Base-by-base conservation (phyloP, 495 filamentous ascomycete species). In the Penicillium pulvis region DNA sequence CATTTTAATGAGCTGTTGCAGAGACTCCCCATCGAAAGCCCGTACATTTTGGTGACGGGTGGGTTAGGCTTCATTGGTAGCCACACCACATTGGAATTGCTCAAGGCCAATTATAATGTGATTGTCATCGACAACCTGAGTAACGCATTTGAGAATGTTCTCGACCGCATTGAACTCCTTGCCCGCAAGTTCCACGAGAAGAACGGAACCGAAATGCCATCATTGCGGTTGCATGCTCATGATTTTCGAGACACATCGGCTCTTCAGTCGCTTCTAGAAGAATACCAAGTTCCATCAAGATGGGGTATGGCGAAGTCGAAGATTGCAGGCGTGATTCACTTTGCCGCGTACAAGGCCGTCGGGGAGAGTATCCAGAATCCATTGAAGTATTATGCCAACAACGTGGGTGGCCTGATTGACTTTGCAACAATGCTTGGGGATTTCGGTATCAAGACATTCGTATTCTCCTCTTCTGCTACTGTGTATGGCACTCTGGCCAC, bases 21-120 rank as follows among this genome's bases (percentile, higher is more conserved):
- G 48, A 68, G 71, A 55, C 58, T 73, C 31, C 70, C 74, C 64
- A 57, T 65, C 2, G 65, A 75, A 26, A 61, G 53, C 43, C 72
- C 72, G 52, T 71, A 75, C 67, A 82, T 86, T 54, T 77, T 87
- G 19, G 83, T 87, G 49, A 83, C 85, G 44, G 85, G 85, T n/a
- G 85, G 85, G 9, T 74, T 86, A 19, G 85, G 85, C 5, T 88
- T 87, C 63, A 87, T 88, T 61, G 85, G 85, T 55, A 85, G 81
- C 49, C 85, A 87, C 70, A 87, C 85, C 6, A 78, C 79, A 46
- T 68, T 87, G 41, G 85, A 88, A 64, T 71, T 88, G 35, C 75
- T 88, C 47, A 83, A 87, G 54, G 80, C 78, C 19, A 78, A 79
- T 19, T 82, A 85, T 70, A 86, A 87, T 67, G 83, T 88, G 30